These are phyloP conservation scores for Seiridium cupressi DNA, from an alignment of 2,329 filamentous ascomycete genomes.

Conservation along the genomic window DNA sequence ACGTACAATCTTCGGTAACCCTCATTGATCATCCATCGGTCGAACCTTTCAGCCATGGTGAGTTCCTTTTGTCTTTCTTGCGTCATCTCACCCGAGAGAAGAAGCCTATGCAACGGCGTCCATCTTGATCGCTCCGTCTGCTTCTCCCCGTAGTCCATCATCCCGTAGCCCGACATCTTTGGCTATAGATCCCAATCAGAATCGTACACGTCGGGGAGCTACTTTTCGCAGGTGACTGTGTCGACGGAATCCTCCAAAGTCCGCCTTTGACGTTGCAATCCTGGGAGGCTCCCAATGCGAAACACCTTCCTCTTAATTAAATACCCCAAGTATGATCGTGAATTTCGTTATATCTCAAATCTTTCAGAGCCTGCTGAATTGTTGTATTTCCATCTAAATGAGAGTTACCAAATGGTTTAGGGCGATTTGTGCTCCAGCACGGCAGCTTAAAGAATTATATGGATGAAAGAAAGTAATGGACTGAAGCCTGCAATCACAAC, in stretches of 20 bases:
- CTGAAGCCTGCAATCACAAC: constrained; percentile 29
- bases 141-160: constrained; percentile 34
- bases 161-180: constrained; percentile 32
- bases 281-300: constrained; percentile 1
- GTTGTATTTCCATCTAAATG: constrained; percentile 30
- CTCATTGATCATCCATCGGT: constrained; percentile 88
- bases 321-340: constrained; percentile 4
- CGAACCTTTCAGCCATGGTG: constrained; percentile 69
- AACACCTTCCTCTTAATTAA: neutral
- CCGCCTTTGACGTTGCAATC: constrained; percentile 10
- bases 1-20: constrained; percentile 77
- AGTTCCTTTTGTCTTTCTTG: constrained; percentile 69
- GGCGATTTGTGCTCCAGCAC: no score
- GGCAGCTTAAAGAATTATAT: constrained; percentile 8
- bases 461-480: constrained; percentile 27
- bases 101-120: constrained; percentile 78
- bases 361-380: constrained; percentile 58
- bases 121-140: constrained; percentile 74
- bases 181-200: neutral
- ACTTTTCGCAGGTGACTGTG: neutral
- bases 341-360: constrained; percentile 16
- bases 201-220: neutral
- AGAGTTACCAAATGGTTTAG: constrained; percentile 21
- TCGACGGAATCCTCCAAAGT: constrained; percentile 13
- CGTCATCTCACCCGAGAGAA: constrained; percentile 80